Percentiles rank a stretch among this genome's conserved stretches.
These are phyloP conservation scores for Alliaria petiolata DNA, from an alignment of 345 rosid genomes.

Conservation along the genomic window DNA sequence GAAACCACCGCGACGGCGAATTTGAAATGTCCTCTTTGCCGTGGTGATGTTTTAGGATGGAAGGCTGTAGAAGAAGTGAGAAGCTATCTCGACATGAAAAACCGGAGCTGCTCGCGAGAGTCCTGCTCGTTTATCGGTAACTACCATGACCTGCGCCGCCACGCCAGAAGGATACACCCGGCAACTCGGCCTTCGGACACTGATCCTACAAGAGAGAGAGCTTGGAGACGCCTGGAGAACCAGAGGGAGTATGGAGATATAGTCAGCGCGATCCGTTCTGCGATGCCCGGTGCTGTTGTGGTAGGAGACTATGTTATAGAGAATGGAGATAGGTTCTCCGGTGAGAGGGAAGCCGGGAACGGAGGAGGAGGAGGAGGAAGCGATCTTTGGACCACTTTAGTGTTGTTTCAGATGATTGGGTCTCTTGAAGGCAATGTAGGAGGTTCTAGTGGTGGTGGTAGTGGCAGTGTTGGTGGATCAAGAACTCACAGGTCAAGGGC, in stretches of 20 bases:
- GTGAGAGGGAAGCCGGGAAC: constrained; percentile 48
- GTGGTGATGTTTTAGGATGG: constrained; percentile 67
- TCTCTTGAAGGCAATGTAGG: constrained; percentile 47
- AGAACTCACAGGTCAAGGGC: constrained; percentile 63
- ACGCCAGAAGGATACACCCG: constrained; percentile 85
- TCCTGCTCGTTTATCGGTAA: constrained; percentile 66
- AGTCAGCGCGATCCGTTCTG: constrained; percentile 78
- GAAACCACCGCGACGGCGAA: constrained; percentile 26
- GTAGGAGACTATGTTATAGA: constrained; percentile 94
- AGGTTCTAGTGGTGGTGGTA: constrained; percentile 35
- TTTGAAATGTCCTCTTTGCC: constrained; percentile 78
- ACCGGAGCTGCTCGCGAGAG: constrained; percentile 78
- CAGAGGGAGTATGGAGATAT: constrained; percentile 80
- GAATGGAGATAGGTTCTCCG: constrained; percentile 65
- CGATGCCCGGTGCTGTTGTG: constrained; percentile 89
- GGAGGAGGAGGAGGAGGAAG: constrained; percentile 24
- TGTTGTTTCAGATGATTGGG: constrained; percentile 82
- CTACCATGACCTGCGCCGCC: constrained; percentile 83
- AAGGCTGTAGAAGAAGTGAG: constrained; percentile 75
- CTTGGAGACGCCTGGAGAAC: constrained; percentile 82
- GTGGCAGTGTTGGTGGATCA: constrained; percentile 45
- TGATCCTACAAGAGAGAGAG: constrained; percentile 82
- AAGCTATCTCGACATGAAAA: constrained; percentile 70
- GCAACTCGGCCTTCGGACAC: constrained; percentile 68
- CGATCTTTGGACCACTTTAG: constrained; percentile 63